A percentile compares a stretch with the other conserved stretches of the same genome.
Conservation (phyloP, 495 filamentous ascomycete species). For the Bathelium albidoporum region DNA sequence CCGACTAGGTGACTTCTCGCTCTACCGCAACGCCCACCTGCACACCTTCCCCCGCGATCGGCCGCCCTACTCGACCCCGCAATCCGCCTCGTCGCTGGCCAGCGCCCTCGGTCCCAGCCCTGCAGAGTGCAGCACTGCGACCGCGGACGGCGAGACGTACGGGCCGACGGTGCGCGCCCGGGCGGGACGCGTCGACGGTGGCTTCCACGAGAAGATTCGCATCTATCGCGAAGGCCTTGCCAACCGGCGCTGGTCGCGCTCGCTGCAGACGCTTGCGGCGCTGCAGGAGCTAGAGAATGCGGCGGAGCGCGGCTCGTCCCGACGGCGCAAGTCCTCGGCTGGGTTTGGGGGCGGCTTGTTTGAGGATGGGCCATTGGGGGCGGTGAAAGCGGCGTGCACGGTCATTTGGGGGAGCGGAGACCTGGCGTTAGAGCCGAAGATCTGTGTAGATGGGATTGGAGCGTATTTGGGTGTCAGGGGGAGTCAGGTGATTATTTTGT, state of each 20-base stretch:
- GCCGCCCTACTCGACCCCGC: background rate
- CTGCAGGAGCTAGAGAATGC: conserved; percentile 33
- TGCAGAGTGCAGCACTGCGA: conserved; percentile 2
- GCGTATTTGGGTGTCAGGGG: conserved; percentile 18
- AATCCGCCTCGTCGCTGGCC: conserved; percentile 4
- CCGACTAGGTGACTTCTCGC: background rate
- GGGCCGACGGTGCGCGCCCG: conserved; percentile 8
- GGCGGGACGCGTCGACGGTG: conserved; percentile 6
- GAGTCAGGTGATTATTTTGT: background rate
- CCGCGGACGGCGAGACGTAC: conserved; percentile 5
- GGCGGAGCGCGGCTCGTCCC: conserved; percentile 22
- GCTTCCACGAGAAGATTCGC: conserved; percentile 34
- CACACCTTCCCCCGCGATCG: background rate
- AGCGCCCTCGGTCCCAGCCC: conserved; percentile 10
- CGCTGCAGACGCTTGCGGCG: conserved; percentile 36
- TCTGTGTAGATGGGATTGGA: conserved; percentile 22
- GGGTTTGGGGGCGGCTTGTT: conserved; percentile 33
- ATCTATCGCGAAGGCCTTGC: conserved; percentile 42
- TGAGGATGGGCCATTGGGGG: conserved; percentile 36
- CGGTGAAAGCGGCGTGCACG: conserved; percentile 39
- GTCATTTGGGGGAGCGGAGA: conserved; percentile 46
- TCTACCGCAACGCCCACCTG: conserved; percentile 8
- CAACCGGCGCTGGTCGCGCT: conserved; percentile 36
- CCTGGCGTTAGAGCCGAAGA: conserved; percentile 20
- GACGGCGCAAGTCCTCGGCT: conserved; percentile 12